These are phyloP conservation scores for Nakataea oryzae DNA, from an alignment of 2,329 filamentous ascomycete species.

Conservation along the genomic window DNA sequence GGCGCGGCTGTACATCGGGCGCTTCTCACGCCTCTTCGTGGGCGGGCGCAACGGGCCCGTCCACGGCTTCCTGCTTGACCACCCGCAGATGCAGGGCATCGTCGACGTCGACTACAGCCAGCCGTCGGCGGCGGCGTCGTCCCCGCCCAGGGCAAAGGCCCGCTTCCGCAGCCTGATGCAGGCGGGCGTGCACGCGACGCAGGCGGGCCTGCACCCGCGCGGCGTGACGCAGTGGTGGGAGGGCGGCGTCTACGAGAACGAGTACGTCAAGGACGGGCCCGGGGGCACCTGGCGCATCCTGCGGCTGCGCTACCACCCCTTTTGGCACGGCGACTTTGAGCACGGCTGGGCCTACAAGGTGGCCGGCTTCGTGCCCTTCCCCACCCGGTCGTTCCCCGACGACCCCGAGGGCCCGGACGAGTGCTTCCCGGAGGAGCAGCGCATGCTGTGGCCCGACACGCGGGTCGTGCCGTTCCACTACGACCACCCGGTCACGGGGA, in stretches of 20 bases:
- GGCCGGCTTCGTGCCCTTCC: slow-evolving; percentile 41
- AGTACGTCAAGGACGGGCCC: slow-evolving; percentile 40
- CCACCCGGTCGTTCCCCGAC: slow-evolving; percentile 34
- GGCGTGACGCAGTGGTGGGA: slow-evolving; percentile 48
- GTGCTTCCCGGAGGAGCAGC: slow-evolving; percentile 31
- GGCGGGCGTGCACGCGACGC: slow-evolving; percentile 40
- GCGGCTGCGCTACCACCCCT: slow-evolving; percentile 43
- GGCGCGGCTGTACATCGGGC: slow-evolving; percentile 38
- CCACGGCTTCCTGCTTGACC: slow-evolving; percentile 44
- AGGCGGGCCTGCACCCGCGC: slow-evolving; percentile 37
- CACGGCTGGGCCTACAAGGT: slow-evolving; percentile 42
- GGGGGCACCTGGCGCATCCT: slow-evolving; percentile 41
- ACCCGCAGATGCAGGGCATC: slow-evolving; percentile 47
- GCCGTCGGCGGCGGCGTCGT: slow-evolving; percentile 12
- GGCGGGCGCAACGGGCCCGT: slow-evolving; percentile 44
- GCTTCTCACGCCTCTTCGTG: slow-evolving; percentile 39
- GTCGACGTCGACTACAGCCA: slow-evolving; percentile 34
- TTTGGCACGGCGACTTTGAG: slow-evolving; percentile 45
- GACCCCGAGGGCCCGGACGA: slow-evolving; percentile 40
- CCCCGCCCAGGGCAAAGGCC: slow-evolving; percentile 23
- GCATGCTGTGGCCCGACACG: slow-evolving; percentile 46
- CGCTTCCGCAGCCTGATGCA: slow-evolving; percentile 45
- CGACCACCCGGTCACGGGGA: slow-evolving; percentile 37
- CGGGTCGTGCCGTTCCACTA: slow-evolving; percentile 44
- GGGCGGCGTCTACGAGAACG: slow-evolving; percentile 47